phyloP scores from a whole-genome alignment of 140 eudicot species.

The Senecio squalidus region DNA sequence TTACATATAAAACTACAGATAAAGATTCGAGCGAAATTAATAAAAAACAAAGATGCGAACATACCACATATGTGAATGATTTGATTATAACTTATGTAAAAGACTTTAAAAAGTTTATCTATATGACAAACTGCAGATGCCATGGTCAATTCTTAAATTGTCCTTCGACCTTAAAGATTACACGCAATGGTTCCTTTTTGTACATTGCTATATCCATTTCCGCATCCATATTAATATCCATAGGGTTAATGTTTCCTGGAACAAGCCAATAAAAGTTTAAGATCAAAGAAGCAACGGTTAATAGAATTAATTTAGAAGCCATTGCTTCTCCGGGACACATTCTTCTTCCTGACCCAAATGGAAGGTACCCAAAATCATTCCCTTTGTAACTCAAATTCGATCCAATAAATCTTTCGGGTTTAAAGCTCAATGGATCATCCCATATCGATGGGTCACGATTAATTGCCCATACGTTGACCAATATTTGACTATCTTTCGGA shows the following conservation, averaged over 20 bases:
- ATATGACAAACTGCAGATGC: too few species aligned
- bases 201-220: not conserved
- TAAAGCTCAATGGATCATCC: constrained; percentile 32
- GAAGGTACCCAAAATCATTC: constrained; percentile 21
- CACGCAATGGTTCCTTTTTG: constrained; percentile 11
- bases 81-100: too few species aligned
- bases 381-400: constrained; percentile 22
- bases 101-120: too few species aligned
- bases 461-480: constrained; percentile 35
- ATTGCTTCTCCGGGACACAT: constrained; percentile 31
- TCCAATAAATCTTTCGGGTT: constrained; percentile 29
- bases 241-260: not conserved
- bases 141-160: not conserved
- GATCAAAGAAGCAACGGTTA: constrained; percentile 19
- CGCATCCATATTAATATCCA: constrained; percentile 17
- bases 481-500: constrained; percentile 22
- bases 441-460: constrained; percentile 24
- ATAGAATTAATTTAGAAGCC: constrained; percentile 22
- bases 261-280: constrained; percentile 6
- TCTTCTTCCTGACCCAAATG: constrained; percentile 34
- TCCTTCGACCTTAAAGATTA: not conserved
- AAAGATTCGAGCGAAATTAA: too few species aligned
- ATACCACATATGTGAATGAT: too few species aligned
- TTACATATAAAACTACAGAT: too few species aligned
- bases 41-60: too few species aligned